Evolutionary conservation across 202 grass and related monocot species (phyloP), one percentile per base, ranked within the genome.

Genomic region (Brachypodium distachyon): DNA sequence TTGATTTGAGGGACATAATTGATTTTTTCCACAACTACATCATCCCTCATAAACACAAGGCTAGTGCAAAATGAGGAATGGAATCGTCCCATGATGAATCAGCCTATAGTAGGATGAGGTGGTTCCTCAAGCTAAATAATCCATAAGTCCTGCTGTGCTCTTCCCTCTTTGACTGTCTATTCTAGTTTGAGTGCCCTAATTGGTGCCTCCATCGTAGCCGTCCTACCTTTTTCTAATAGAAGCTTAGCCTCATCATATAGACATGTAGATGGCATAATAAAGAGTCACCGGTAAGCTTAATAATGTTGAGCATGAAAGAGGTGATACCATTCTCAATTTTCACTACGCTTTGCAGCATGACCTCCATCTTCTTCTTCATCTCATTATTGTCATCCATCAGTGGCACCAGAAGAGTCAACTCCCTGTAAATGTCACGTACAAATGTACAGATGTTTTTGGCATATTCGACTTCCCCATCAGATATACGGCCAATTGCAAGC

Each of bases 341-440:
- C 43, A 94, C 89, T 28, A 88, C 82, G 27, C 95, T 98, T 80
- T 98, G 95, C 56, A 90, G 89, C 95, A 98, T 94, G 43, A 80
- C 79, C 82, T 98, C 95, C 95, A 94, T 98, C 85, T 98, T 98
- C 87, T 97, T 97, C 89, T 98, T 98, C 95, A 98, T 94, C 80
- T 98, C 95, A 31, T 4, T 79, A 69, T 87, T 92, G 37, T 98
- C 91, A 86, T 98, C 95, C 91, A 98, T 98, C 63, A 90, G 72
- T 84, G 91, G 91, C n/a, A 88, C 95, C 67, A 98, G 70, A 86
- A 92, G 73, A 43, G 73, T 94, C 75, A 98, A 68, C 53, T 98
- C 91, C 77, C 87, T 94, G 70, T 98, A 98, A 72, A 98, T 90
- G 63, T 98, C 89, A 13, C 89, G 86, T 67, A 98, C 89, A 84